Base-by-base conservation (phyloP, 129 eudicot species). In the Lactuca saligna region DNA sequence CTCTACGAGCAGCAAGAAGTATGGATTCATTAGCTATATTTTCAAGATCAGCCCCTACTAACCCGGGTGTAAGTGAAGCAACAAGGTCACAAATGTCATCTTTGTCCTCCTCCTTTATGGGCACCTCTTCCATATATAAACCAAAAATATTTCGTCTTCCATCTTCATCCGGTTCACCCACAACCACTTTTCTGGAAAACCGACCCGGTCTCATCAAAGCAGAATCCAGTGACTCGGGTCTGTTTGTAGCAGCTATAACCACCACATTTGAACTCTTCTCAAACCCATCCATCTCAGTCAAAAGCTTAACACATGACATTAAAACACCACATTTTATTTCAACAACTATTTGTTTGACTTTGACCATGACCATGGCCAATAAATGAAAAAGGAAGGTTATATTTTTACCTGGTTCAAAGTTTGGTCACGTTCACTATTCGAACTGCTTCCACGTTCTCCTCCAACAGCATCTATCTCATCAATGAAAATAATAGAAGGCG, bases 11-110 rank as follows among this genome's bases (percentile, higher is more conserved):
- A 16, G 87, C 87, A 62, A 82, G 87, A 7, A 82, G 69, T 25
- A 78, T 81, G 4, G 87, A 70, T 67, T 82, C 87, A 8, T 82
- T 66, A 54, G 82, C 83, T 32, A 82, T 82, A 71, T 82, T 78
- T 59, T 78, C 87, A 61, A 82, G 83, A 82, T 82, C 87, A 66
- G 87, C 83, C 50, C 87, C 87, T 10, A 82, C 87, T 54, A 82
- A 60, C 8, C 87, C 84, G 11, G 69, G 56, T 46, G 87, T 82
- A 29, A 49, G 72, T 12, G 83, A 64, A 12, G 83, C 83, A 58
- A 82, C 87, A 69, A 82, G 81, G 31, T 72, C 44, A 50, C 72
- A 70, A 16, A 82, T 79, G 25, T 75, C 64, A 20, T 78, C 81
- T 64, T 59, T 72, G 68, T 82, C 79, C 70, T 82, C 87, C 66